Conservation (phyloP, 2,329 filamentous ascomycete genomes). For the Fusarium circinatum region DNA sequence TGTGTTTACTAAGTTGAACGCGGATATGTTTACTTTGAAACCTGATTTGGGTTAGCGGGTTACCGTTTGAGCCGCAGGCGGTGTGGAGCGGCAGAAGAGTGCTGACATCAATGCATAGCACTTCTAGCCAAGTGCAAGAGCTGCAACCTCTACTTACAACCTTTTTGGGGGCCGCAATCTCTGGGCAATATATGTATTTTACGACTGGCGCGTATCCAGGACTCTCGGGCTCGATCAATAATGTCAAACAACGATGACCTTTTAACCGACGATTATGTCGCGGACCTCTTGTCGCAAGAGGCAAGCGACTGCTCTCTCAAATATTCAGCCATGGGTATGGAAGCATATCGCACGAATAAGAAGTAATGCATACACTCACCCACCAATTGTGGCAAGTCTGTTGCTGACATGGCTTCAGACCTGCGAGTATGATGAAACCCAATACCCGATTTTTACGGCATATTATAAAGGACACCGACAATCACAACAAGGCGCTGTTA, state of each 20-base stretch:
- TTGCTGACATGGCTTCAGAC: conserved; percentile 56
- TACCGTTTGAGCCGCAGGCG: conserved; percentile 18
- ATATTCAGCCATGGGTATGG: conserved; percentile 79
- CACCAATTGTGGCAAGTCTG: conserved; percentile 14
- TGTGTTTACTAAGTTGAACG: conserved; percentile 3
- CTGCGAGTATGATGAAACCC: conserved; percentile 79
- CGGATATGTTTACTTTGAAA: conserved; percentile 53
- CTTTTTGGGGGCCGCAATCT: background rate
- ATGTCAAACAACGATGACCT: conserved; percentile 62
- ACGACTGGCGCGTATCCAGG: background rate
- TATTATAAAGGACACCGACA: conserved; percentile 88
- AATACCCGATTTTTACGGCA: conserved; percentile 91
- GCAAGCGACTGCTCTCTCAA: conserved; percentile 77
- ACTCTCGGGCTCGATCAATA: background rate
- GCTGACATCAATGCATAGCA: conserved; percentile 25
- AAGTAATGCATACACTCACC: conserved; percentile 53
- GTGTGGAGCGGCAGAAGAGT: conserved; percentile 35
- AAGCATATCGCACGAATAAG: conserved; percentile 66
- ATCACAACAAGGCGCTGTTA: conserved; percentile 86
- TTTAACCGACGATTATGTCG: conserved; percentile 81
- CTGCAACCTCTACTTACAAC: conserved; percentile 3
- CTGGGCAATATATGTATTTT: background rate
- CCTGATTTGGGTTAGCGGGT: conserved; percentile 45
- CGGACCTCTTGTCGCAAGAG: conserved; percentile 81
- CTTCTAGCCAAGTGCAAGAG: background rate